Evolutionary conservation across 2,329 filamentous ascomycete species (phyloP).

Genomic region (Fusarium nodosum): DNA sequence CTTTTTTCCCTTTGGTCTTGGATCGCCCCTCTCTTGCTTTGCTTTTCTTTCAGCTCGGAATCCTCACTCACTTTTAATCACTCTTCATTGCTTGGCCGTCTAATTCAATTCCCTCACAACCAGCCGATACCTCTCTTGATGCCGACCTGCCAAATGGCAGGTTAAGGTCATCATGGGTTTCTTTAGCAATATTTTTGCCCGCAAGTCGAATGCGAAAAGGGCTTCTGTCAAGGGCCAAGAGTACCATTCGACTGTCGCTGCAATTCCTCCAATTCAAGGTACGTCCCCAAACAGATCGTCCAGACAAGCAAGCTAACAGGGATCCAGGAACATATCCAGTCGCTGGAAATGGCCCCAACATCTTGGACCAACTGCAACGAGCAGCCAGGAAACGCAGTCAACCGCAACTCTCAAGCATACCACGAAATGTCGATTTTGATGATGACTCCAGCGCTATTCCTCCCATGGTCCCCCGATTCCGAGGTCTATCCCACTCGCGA

Average conservation of each 20-base stretch:
- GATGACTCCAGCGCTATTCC: constrained; percentile 30
- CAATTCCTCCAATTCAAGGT: constrained; percentile 48
- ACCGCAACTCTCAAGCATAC: constrained; percentile 37
- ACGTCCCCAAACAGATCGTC: background rate
- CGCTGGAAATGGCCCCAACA: constrained; percentile 47
- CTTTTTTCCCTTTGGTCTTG: background rate
- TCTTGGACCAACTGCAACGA: constrained; percentile 47
- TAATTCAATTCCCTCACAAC: background rate
- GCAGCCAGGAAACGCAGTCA: constrained; percentile 48
- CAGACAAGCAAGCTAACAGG: constrained; percentile 2
- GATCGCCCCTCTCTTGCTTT: background rate
- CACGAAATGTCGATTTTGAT: constrained; percentile 11
- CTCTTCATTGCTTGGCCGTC: constrained; percentile 12
- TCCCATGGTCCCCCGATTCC: constrained; percentile 39
- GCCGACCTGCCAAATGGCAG: constrained; percentile 40
- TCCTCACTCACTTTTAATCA: constrained; percentile 29
- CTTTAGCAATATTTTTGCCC: constrained; percentile 46
- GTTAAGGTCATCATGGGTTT: constrained; percentile 46
- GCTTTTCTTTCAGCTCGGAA: constrained; percentile 25
- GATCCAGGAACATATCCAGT: constrained; percentile 47
- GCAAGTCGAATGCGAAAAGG: constrained; percentile 36
- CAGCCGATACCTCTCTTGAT: background rate
- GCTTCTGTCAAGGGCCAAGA: constrained; percentile 43
- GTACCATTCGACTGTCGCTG: constrained; percentile 46
- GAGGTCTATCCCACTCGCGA: constrained; percentile 23